Base-by-base conservation (phyloP, 768 basidiomycete species). In the Dacryopinax spathularia region DNA sequence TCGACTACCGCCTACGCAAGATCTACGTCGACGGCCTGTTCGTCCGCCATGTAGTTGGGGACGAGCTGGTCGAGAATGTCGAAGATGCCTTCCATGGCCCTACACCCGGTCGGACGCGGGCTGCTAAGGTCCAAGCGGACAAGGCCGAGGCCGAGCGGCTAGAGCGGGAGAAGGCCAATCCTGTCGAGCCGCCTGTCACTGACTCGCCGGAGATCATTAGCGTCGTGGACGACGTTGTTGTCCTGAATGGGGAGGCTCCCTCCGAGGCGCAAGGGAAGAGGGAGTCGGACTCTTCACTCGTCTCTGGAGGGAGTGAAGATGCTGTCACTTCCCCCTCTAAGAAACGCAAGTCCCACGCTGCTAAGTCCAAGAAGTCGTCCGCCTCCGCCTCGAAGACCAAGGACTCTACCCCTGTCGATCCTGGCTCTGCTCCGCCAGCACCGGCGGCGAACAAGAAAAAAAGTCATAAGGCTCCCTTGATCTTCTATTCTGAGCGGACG, bases 401-500 rank as follows among this genome's bases (percentile, higher is more conserved):
- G 48, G 48, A 56, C 48, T 27, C 15, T 56, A 56, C 29, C 3
- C 48, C 48, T 20, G 48, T 29, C 5, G 48, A 56, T 3, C 5
- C 25, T 56, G 29, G n/a, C n/a, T n/a, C n/a, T n/a, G n/a, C n/a
- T n/a, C n/a, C n/a, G n/a, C n/a, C n/a, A n/a, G n/a, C 48, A 9
- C 48, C 48, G 9, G 48, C 48, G 10, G 5, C 48, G 10, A 41
- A 22, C 39, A 56, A 56, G 48, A 56, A 56, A 29, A 56, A 56
- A 20, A 56, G 48, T 29, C 48, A 56, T 29, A 56, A 56, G 48
- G 48, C 48, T 22, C 48, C 48, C 25, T 18, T 56, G 25, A 29
- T 56, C 48, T 56, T 56, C 48, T 56, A 56, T 29, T 56, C 48
- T 56, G 48, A 56, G 29, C 48, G 48, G 18, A 56, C 48, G 48